These are phyloP conservation scores for Pseudogymnoascus pannorum DNA, from an alignment of 2,329 filamentous ascomycete genomes.

Conservation along the genomic window DNA sequence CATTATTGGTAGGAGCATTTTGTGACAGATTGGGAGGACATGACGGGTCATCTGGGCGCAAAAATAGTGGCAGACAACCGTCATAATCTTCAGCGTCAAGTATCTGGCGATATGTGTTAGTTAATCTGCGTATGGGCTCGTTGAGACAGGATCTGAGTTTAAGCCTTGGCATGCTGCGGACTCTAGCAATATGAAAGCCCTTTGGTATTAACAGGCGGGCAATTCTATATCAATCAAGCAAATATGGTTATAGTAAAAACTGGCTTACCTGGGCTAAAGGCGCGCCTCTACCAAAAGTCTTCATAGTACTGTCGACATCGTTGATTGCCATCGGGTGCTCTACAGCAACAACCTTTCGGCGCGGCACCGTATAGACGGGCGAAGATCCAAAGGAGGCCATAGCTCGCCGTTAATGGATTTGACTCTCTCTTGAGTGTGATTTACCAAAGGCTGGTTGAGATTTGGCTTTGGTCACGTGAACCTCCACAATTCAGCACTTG, in stretches of 20 bases:
- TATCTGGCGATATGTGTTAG: constrained; percentile 30
- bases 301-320: constrained; percentile 56
- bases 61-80: constrained; percentile 56
- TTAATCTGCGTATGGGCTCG: neutral
- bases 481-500: neutral
- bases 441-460: neutral
- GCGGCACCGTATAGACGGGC: constrained; percentile 44
- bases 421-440: neutral
- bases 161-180: neutral
- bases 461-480: neutral
- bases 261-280: constrained; percentile 26
- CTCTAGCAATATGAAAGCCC: neutral
- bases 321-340: constrained; percentile 62
- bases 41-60: constrained; percentile 73
- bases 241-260: constrained; percentile 11
- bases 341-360: constrained; percentile 48
- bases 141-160: neutral
- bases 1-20: constrained; percentile 68
- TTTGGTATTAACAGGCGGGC: neutral
- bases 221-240: neutral
- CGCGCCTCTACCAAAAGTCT: constrained; percentile 44
- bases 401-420: neutral
- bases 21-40: constrained; percentile 72
- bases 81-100: constrained; percentile 38
- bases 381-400: constrained; percentile 13